Evolutionary conservation across 2,329 filamentous ascomycete species (phyloP).

Genomic region (Chaetomium sp.): DNA sequence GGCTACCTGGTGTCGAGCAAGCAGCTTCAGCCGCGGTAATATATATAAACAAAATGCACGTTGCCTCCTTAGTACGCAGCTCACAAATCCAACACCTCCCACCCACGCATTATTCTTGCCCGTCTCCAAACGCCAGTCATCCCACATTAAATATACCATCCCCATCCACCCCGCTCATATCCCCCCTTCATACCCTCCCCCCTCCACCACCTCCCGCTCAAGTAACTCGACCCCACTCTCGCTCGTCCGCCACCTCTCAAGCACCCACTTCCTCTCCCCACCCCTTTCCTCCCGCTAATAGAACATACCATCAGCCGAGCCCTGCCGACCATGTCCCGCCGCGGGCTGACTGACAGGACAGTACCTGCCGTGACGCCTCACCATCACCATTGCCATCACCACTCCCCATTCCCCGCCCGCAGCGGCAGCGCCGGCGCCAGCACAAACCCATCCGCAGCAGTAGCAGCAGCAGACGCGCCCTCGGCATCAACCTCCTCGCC

Average conservation of each 20-base stretch:
- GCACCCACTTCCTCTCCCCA: slow-evolving; percentile 48
- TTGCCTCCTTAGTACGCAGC: not conserved
- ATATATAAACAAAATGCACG: not conserved
- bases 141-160: not conserved
- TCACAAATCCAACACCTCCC: too few species aligned
- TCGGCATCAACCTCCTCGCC: slow-evolving; percentile 41
- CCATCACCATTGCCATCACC: slow-evolving; percentile 25
- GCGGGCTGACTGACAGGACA: not conserved
- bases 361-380: slow-evolving; percentile 34
- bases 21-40: not conserved
- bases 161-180: not conserved
- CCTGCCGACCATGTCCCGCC: slow-evolving; percentile 38
- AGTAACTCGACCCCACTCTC: slow-evolving; percentile 2
- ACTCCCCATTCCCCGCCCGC: not conserved
- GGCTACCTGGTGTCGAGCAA: slow-evolving; percentile 50
- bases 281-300: slow-evolving; percentile 68
- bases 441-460: slow-evolving; percentile 13
- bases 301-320: slow-evolving; percentile 68
- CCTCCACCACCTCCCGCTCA: not conserved
- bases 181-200: slow-evolving; percentile 2
- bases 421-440: slow-evolving; percentile 36
- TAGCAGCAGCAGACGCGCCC: slow-evolving; percentile 3
- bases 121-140: not conserved
- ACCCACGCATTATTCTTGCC: not conserved
- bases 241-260: not conserved